A percentile compares a stretch with the other conserved stretches of the same genome.
Evolutionary conservation across 176 grass and related monocot species (phyloP).

Genomic region (Tillandsia leiboldiana): DNA sequence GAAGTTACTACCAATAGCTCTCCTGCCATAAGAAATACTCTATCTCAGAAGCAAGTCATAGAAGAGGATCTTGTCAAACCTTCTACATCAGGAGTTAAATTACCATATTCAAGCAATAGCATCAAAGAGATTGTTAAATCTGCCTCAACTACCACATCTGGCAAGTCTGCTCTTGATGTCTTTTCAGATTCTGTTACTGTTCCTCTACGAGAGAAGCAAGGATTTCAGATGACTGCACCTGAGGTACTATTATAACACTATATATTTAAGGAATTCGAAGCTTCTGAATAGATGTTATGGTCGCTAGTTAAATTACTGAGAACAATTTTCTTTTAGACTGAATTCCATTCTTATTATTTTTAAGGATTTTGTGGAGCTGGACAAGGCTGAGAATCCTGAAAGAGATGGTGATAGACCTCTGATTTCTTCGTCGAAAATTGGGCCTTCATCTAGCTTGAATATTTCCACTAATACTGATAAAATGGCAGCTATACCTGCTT

Average conservation of each 20-base stretch:
- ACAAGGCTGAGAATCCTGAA: conserved; percentile 11
- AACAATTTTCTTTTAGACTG: neutral
- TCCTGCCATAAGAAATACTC: conserved; percentile 1
- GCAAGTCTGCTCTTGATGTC: conserved; percentile 13
- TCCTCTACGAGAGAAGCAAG: conserved; percentile 11
- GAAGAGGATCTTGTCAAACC: conserved; percentile 16
- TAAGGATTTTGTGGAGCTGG: conserved; percentile 29
- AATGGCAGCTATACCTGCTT: conserved; percentile 1
- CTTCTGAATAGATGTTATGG: neutral
- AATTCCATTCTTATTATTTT: neutral
- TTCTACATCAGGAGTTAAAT: conserved; percentile 15
- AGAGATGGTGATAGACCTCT: conserved; percentile 13
- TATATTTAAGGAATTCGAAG: neutral
- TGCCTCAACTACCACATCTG: neutral
- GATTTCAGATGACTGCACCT: conserved; percentile 12
- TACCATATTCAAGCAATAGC: conserved; percentile 5
- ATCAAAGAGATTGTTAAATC: conserved; percentile 11
- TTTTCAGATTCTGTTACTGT: conserved; percentile 17
- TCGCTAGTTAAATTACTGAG: neutral
- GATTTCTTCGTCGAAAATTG: conserved; percentile 5
- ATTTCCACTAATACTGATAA: conserved; percentile 20
- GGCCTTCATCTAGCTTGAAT: conserved; percentile 14
- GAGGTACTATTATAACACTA: conserved; percentile 17
- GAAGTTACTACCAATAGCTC: neutral
- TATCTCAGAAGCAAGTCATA: conserved; percentile 25